Conservation (phyloP, 257 asterid species). For the Solanum appendiculatum region DNA sequence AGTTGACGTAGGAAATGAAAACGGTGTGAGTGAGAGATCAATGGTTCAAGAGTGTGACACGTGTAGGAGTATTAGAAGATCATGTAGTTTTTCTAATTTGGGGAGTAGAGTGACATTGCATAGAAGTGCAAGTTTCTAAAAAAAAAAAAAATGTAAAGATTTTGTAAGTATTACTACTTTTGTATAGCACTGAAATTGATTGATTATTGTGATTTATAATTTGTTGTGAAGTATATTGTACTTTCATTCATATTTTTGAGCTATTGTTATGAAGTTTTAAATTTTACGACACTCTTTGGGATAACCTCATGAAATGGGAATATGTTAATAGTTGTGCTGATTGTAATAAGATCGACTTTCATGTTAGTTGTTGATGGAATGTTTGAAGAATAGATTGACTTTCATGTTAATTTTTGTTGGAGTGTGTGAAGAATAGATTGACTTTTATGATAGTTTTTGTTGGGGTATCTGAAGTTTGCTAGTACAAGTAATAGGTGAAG, state of each 20-base stretch:
- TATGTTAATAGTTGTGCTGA: neutral
- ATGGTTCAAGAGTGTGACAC: slow-evolving; percentile 20
- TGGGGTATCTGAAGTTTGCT: too few species aligned
- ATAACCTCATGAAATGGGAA: neutral
- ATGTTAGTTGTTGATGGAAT: neutral
- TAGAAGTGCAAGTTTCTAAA: slow-evolving; percentile 33
- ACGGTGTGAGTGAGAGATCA: slow-evolving; percentile 7
- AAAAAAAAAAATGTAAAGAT: neutral
- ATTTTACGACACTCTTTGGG: neutral
- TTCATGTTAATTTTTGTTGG: too few species aligned
- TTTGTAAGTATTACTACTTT: neutral
- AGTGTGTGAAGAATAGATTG: neutral
- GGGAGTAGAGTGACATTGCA: slow-evolving; percentile 1
- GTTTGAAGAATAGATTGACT: too few species aligned
- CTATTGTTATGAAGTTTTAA: neutral
- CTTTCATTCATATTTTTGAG: neutral
- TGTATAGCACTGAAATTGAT: neutral
- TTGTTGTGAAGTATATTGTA: neutral
- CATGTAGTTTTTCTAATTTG: slow-evolving; percentile 7
- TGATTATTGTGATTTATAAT: neutral
- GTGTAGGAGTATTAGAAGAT: slow-evolving; percentile 13
- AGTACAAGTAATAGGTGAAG: too few species aligned
- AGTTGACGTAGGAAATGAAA: neutral
- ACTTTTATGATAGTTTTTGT: too few species aligned
- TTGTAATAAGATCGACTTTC: neutral